Evolutionary conservation across 495 filamentous ascomycete genomes (phyloP), one percentile per base, ranked within the genome.

Genomic region (Penicilliopsis zonata): DNA sequence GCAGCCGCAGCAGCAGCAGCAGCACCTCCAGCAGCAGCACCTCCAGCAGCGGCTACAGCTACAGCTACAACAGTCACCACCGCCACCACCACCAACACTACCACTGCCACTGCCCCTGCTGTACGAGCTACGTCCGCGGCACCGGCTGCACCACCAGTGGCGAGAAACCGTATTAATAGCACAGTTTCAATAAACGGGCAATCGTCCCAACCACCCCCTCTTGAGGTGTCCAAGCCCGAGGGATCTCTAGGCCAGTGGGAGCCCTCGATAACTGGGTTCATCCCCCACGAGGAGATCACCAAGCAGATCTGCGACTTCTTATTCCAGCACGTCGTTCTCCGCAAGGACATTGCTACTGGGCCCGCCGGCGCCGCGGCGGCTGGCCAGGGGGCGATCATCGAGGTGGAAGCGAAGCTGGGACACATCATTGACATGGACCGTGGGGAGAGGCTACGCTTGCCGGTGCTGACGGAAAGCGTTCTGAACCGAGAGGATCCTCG

Each of bases 401-500:
- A 95, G 53, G 80, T 95, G 34, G 87, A 95, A 57, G 87, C 85
- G 6, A 95, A 94, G 51, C 52, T 96, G 12, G 88, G 88, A 30
- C 76, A 70, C 25, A 53, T 94, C 10, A 70, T 93, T 24, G 76
- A 86, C 44, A 75, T 67, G 51, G 67, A 69, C 36, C 76, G 71
- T 2, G 67, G 75, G 31, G 65, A 78, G n/a, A 69, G 86, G 21
- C 55, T 88, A 22, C 50, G 52, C 2, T 47, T 88, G 13, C 74
- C 76, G 5, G 60, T 90, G 7, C 30, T 57, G 18, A 72, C 78
- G 0, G 80, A 88, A 45, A 75, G 67, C 28, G 55, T 92, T 9
- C 47, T 94, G 30, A 63, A 57, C 18, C 61, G 69, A 13, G 57
- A 51, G 20, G 55, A 62, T 28, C 47, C 64, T 45, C 55, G 58